phyloP scores from a whole-genome alignment of 179 eudicot species.

The Sideroxylon spinosum region DNA sequence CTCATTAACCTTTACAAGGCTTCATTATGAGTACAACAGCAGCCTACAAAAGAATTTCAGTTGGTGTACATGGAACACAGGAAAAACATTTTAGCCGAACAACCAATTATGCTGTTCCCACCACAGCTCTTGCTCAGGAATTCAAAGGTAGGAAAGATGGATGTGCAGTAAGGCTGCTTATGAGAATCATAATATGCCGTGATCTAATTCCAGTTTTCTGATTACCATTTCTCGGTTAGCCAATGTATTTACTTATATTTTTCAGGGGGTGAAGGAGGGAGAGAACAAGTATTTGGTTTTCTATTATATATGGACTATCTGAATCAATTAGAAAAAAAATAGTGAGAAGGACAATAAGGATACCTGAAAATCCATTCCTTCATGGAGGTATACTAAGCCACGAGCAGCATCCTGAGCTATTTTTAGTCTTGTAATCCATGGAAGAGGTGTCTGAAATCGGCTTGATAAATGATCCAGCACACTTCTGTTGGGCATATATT shows the following conservation, averaged over 20 bases:
- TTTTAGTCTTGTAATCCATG: conserved; percentile 68
- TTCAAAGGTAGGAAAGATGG: no score
- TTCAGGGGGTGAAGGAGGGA: no score
- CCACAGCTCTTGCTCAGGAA: no score
- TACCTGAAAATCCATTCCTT: conserved; percentile 85
- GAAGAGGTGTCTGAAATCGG: conserved; percentile 49
- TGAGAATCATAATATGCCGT: background rate
- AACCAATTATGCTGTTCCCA: background rate
- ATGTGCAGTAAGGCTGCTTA: background rate
- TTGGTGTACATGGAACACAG: background rate
- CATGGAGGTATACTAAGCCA: conserved; percentile 74
- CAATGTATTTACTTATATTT: background rate
- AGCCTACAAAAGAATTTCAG: no score
- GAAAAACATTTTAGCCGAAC: background rate
- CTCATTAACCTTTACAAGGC: no score
- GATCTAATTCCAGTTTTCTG: background rate
- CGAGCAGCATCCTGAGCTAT: conserved; percentile 81
- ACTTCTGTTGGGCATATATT: conserved; percentile 75
- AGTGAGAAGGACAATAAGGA: background rate
- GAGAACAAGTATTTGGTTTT: no score
- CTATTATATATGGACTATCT: background rate
- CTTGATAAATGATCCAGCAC: conserved; percentile 69
- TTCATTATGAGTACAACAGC: no score
- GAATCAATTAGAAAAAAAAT: background rate
- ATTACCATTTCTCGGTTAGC: background rate